A percentile compares a stretch with the other conserved stretches of the same genome.
These are phyloP conservation scores for Rhodotorula mucilaginosa DNA, from an alignment of 1,284 basidiomycete genomes.

Conservation along the genomic window DNA sequence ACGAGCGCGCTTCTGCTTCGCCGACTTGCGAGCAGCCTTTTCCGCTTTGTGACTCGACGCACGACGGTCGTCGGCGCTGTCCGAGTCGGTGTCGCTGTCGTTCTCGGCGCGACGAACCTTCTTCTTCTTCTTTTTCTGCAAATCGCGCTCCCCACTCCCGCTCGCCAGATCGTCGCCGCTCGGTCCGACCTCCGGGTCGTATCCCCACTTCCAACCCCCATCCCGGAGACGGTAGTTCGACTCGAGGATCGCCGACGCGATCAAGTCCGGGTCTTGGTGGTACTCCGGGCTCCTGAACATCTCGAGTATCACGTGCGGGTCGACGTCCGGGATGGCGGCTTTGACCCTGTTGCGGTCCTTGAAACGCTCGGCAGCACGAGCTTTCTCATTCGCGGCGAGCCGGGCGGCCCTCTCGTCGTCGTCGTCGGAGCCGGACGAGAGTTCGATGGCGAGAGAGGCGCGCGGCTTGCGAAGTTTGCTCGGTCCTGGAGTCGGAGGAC, in stretches of 20 bases:
- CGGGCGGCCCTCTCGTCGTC: not conserved
- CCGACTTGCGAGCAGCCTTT: not conserved
- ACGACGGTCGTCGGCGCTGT: not conserved
- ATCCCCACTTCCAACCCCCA: not conserved
- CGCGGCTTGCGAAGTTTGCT: not conserved
- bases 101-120: no score
- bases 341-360: not conserved
- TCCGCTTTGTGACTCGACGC: not conserved
- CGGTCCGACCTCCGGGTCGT: not conserved
- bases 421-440: slow-evolving; percentile 2
- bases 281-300: not conserved
- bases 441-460: not conserved
- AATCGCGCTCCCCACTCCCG: no score
- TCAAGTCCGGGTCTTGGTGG: not conserved
- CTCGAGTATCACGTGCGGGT: not conserved
- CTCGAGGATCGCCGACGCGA: not conserved
- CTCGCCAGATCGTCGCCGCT: not conserved
- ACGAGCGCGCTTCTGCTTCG: slow-evolving; percentile 1
- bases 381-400: not conserved
- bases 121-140: no score
- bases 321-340: not conserved
- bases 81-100: no score
- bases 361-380: no score
- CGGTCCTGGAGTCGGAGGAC: not conserved
- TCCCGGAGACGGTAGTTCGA: slow-evolving; percentile 4